Evolutionary conservation across 495 filamentous ascomycete genomes (phyloP).

Genomic region (Podospora anserina): DNA sequence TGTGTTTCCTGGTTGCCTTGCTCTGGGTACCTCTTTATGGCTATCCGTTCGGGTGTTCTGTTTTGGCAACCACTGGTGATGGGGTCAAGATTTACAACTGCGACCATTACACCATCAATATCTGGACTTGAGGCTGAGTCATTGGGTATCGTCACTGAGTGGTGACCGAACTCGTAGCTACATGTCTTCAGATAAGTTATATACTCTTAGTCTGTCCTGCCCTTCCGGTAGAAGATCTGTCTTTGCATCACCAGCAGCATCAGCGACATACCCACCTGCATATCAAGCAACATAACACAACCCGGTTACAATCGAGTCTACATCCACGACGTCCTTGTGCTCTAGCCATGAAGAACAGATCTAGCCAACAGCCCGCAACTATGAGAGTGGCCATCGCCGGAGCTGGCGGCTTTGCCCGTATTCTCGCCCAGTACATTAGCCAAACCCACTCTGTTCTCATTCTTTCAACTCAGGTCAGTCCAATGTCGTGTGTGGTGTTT

Average conservation of each 20-base stretch:
- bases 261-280: not conserved
- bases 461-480: slow-evolving; percentile 59
- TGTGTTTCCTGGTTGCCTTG: not conserved
- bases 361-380: slow-evolving; percentile 37
- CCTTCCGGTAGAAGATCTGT: not conserved
- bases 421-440: slow-evolving; percentile 58
- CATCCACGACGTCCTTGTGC: not conserved
- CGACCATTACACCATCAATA: not conserved
- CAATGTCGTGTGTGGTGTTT: not conserved
- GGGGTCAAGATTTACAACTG: not conserved
- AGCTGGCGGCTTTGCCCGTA: slow-evolving; percentile 62
- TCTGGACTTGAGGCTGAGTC: not conserved
- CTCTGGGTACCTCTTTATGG: not conserved
- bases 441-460: slow-evolving; percentile 64
- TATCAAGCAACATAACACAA: slow-evolving; percentile 1
- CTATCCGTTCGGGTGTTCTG: not conserved
- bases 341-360: slow-evolving; percentile 39
- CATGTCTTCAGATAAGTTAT: not conserved
- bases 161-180: not conserved
- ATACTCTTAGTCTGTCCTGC: not conserved
- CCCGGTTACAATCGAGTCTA: not conserved
- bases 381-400: slow-evolving; percentile 75
- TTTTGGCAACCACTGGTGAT: not conserved
- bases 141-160: not conserved
- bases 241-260: slow-evolving; percentile 1